phyloP scores from a whole-genome alignment of 306 rosid species.

The Adenanthera pavonina region DNA sequence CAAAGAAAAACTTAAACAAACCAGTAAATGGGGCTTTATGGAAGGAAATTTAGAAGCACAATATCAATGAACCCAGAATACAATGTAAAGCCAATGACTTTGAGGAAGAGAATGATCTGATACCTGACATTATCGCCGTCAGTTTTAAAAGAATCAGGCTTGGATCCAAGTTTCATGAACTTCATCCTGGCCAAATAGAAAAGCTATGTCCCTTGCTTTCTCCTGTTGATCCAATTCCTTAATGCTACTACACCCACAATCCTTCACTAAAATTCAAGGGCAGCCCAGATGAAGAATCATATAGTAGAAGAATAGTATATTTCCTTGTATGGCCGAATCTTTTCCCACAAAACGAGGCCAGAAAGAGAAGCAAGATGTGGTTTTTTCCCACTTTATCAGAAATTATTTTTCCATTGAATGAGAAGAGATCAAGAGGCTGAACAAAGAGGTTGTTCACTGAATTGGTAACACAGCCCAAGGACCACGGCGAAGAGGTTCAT shows the following conservation, averaged over 20 bases:
- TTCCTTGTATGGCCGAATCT: background rate
- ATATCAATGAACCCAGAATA: background rate
- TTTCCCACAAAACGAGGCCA: background rate
- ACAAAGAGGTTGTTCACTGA: slow-evolving; percentile 2
- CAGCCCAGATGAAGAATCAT: background rate
- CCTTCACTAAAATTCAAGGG: background rate
- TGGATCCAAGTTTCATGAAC: slow-evolving; percentile 17
- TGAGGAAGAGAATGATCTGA: background rate
- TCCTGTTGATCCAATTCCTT: background rate
- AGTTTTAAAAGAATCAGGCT: slow-evolving; percentile 7
- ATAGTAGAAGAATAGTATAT: background rate
- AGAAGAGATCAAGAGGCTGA: no score
- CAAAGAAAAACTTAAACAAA: background rate
- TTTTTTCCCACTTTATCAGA: background rate
- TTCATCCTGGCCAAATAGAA: background rate
- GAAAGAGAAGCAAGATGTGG: background rate
- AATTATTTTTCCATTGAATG: background rate
- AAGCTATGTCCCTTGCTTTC: background rate
- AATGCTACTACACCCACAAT: background rate
- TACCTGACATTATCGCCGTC: slow-evolving; percentile 1
- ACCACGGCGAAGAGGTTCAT: background rate
- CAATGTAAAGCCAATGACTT: background rate
- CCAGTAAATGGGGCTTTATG: background rate
- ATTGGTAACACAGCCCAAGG: background rate
- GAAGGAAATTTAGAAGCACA: background rate